A percentile compares a stretch with the other conserved stretches of the same genome.
Conservation (phyloP, 2,329 filamentous ascomycete species). For the Leptographium wingfieldii region DNA sequence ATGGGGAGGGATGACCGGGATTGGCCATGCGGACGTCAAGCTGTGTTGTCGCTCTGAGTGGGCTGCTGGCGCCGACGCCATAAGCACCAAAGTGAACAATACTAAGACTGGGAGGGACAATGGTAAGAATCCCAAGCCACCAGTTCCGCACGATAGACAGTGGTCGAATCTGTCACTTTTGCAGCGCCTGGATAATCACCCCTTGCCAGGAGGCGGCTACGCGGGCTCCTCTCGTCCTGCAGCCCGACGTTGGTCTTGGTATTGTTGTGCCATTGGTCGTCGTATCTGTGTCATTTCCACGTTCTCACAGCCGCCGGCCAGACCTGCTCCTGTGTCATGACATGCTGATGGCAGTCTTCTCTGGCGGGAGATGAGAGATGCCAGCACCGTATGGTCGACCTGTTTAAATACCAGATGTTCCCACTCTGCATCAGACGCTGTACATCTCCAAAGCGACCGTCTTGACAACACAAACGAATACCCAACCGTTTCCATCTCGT, state of each 20-base stretch:
- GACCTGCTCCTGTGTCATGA: not conserved
- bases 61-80: too few relatives aligned
- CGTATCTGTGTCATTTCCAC: not conserved
- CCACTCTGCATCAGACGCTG: not conserved
- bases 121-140: not conserved
- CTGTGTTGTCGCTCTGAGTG: not conserved
- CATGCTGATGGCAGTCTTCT: not conserved
- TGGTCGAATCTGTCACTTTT: not conserved
- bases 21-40: not conserved
- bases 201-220: not conserved
- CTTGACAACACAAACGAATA: too few relatives aligned
- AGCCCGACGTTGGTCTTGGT: not conserved
- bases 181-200: not conserved
- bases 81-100: constrained; percentile 4
- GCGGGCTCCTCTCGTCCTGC: not conserved
- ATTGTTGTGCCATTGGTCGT: not conserved
- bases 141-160: not conserved
- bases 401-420: not conserved
- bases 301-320: not conserved
- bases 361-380: too few relatives aligned
- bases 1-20: not conserved
- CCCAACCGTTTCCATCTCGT: too few relatives aligned
- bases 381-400: not conserved
- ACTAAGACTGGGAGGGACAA: constrained; percentile 4
- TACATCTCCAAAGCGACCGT: not conserved